phyloP scores from a whole-genome alignment of 441 rosid genomes.

The Geranium incanum region DNA sequence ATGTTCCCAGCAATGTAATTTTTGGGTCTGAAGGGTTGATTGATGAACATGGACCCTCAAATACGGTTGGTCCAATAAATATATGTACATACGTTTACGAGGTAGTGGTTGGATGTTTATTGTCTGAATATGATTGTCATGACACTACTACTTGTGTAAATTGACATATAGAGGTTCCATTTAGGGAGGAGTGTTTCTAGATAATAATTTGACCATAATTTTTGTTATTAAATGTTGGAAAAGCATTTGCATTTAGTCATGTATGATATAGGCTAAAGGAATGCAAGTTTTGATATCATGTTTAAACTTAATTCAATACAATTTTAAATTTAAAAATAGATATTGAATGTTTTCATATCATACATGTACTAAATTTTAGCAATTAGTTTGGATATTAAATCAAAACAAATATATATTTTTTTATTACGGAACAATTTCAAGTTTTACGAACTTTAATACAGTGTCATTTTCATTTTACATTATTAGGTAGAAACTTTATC shows the following conservation, averaged over 20 bases:
- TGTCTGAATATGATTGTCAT: constrained; percentile 3
- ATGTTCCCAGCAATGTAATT: neutral
- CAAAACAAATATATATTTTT: no score
- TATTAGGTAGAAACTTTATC: neutral
- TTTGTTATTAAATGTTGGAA: no score
- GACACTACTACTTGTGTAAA: neutral
- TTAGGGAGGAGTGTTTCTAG: neutral
- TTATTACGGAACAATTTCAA: neutral
- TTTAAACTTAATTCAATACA: no score
- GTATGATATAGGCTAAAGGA: no score
- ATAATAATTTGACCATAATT: no score
- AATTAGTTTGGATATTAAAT: no score
- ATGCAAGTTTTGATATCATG: no score
- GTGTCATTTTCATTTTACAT: neutral
- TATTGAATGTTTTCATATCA: no score
- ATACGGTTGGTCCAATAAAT: neutral
- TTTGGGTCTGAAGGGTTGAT: neutral
- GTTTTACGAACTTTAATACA: neutral
- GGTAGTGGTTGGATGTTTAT: constrained; percentile 1
- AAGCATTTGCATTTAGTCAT: no score
- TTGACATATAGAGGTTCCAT: neutral
- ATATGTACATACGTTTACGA: neutral
- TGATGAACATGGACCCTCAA: neutral
- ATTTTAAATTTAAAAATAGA: no score
- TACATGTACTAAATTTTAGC: no score